Evolutionary conservation across 108 stramenopile genomes (phyloP), one percentile per base, ranked within the genome.

Genomic region (Discostella stelligeroides): DNA sequence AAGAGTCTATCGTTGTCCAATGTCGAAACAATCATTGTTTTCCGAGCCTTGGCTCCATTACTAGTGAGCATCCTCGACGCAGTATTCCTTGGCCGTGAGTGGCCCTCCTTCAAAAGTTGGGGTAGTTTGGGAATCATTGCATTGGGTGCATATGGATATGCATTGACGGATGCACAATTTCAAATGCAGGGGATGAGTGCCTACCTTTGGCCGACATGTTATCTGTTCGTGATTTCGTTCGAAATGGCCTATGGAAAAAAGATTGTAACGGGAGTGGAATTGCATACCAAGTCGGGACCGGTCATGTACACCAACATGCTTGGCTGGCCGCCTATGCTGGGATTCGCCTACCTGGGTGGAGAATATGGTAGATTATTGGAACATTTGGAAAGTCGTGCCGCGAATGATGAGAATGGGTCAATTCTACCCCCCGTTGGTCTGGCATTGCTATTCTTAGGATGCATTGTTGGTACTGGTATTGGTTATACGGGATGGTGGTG

Each of bases 21-120:
- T 63, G 97, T 98, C 11, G 97, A 98, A 60, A 98, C 97, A 0
- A 87, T 98, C 48, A 96, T 98, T 68, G 92, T 95, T 13, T 95
- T 96, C 63, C 83, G 95, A 8, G 91, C 97, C 2, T 57, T 90
- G 53, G 70, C 93, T 37, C 97, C 97, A 0, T 70, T 91, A 6
- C 25, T 93, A 15, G 95, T 98, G 18, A 84, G 88, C 37, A 63
- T 96, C 46, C 56, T 90, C 56, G 95, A 96, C 70, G 89, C 80
- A 15, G n/a, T 86, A 21, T 92, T 91, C 68, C 54, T 98, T 34
- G 97, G 95, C 14, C 61, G 90, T 24, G 92, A 95, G 61, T 89
- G 85, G 82, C 97, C 97, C 3, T 85, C 80, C 7, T 29, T 21
- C 1, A 84, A 90, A 12, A 85, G 86, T 46, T 88, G 86, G 84